A percentile compares a stretch with the other conserved stretches of the same genome.
Evolutionary conservation across 768 basidiomycete species (phyloP).

Genomic region (Trametes cinnabarina): DNA sequence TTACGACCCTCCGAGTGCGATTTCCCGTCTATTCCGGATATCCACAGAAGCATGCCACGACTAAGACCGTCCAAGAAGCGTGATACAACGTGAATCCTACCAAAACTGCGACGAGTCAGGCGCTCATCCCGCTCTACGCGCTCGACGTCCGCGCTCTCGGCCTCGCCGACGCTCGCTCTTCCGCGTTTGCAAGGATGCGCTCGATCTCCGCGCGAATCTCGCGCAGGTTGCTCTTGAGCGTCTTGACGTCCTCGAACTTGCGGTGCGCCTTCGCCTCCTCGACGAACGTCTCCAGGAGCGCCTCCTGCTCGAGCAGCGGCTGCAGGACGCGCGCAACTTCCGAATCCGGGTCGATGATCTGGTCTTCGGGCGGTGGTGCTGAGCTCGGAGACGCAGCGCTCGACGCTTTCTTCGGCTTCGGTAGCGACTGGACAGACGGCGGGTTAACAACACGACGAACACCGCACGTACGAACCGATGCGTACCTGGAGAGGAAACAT

Average conservation of each 20-base stretch:
- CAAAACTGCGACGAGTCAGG: neutral
- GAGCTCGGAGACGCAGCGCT: constrained; percentile 20
- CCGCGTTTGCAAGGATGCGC: constrained; percentile 48
- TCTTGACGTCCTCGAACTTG: constrained; percentile 95
- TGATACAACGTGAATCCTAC: constrained; percentile 1
- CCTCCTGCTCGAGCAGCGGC: constrained; percentile 92
- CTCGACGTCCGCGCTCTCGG: constrained; percentile 6
- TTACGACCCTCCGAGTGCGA: neutral
- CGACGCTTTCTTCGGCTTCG: constrained; percentile 44
- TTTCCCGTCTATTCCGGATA: neutral
- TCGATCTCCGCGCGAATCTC: constrained; percentile 88
- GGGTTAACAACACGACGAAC: neutral
- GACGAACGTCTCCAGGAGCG: constrained; percentile 84
- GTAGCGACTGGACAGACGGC: constrained; percentile 35
- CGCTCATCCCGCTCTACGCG: neutral
- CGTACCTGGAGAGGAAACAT: constrained; percentile 82
- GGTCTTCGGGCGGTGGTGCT: constrained; percentile 21
- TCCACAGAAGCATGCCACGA: neutral
- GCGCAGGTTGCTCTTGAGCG: constrained; percentile 69
- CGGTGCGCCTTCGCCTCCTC: constrained; percentile 86
- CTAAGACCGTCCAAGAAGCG: constrained; percentile 1
- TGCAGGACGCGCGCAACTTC: constrained; percentile 72
- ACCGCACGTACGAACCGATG: neutral
- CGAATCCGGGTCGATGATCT: constrained; percentile 59
- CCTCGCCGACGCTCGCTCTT: constrained; percentile 9